Evolutionary conservation across 306 rosid species (phyloP).

Genomic region (Gastrolobium villosum): DNA sequence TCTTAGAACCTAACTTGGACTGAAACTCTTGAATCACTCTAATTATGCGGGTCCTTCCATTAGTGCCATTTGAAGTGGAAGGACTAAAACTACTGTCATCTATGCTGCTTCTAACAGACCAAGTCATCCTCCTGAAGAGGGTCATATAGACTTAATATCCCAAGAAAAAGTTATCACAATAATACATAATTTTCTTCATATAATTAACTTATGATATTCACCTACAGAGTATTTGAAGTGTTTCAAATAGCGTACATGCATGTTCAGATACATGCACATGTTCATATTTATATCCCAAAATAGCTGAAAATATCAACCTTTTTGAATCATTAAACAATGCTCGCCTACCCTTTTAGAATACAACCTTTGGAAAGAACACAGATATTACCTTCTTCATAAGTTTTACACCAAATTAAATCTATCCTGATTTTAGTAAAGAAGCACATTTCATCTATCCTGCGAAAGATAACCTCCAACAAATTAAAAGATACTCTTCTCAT

Average conservation of each 20-base stretch:
- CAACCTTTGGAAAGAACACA: background rate
- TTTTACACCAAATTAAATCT: slow-evolving; percentile 14
- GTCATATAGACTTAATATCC: slow-evolving; percentile 31
- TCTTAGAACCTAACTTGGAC: slow-evolving; percentile 65
- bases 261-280: background rate
- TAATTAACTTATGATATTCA: slow-evolving; percentile 11
- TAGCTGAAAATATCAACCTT: background rate
- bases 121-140: slow-evolving; percentile 66
- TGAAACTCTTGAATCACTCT: slow-evolving; percentile 73
- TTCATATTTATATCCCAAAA: slow-evolving; percentile 18
- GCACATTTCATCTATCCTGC: background rate
- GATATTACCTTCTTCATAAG: background rate
- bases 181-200: background rate
- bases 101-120: slow-evolving; percentile 72
- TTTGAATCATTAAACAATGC: background rate
- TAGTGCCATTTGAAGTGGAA: slow-evolving; percentile 62
- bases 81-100: slow-evolving; percentile 68
- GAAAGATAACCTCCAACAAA: slow-evolving; percentile 14
- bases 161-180: slow-evolving; percentile 32
- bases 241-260: slow-evolving; percentile 32
- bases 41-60: slow-evolving; percentile 78
- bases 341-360: background rate
- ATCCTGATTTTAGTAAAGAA: background rate
- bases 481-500: slow-evolving; percentile 4
- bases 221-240: slow-evolving; percentile 17